A percentile compares a stretch with the other conserved stretches of the same genome.
phyloP scores from a whole-genome alignment of 2,329 filamentous ascomycete species.

The Botrytis sinoallii region DNA sequence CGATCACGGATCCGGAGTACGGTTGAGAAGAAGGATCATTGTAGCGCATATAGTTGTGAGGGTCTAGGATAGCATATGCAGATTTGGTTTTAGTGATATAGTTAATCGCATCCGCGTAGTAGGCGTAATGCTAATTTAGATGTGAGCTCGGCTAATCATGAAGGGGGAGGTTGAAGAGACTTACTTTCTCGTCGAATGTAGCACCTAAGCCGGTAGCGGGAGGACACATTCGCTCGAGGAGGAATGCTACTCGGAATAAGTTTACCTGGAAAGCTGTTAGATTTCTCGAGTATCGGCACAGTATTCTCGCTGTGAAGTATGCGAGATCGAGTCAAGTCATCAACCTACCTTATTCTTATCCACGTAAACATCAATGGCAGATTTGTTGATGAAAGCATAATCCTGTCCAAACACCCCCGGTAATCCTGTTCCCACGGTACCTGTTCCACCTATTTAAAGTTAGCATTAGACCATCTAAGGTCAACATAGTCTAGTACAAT shows the following conservation, averaged over 20 bases:
- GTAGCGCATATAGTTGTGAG: slow-evolving; percentile 55
- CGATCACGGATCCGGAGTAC: slow-evolving; percentile 48
- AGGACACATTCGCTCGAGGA: slow-evolving; percentile 51
- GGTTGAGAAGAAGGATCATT: slow-evolving; percentile 50
- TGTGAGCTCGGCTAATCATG: neutral
- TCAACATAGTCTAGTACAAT: neutral
- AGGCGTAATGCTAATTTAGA: slow-evolving; percentile 41
- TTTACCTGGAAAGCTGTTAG: slow-evolving; percentile 37
- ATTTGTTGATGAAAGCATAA: slow-evolving; percentile 49
- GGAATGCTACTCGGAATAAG: slow-evolving; percentile 49
- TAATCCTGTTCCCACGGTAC: slow-evolving; percentile 43
- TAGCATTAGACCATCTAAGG: neutral
- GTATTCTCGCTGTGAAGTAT: too few species aligned
- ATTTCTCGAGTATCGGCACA: neutral
- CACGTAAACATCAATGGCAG: slow-evolving; percentile 45
- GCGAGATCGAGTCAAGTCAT: neutral
- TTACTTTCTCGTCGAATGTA: slow-evolving; percentile 48
- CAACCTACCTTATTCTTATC: slow-evolving; percentile 43
- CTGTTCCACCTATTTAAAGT: slow-evolving; percentile 27
- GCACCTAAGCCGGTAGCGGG: slow-evolving; percentile 45
- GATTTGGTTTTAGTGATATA: slow-evolving; percentile 49
- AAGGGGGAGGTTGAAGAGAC: neutral
- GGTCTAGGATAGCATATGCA: slow-evolving; percentile 48
- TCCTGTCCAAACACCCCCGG: slow-evolving; percentile 49
- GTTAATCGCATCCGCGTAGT: slow-evolving; percentile 47